A percentile compares a stretch with the other conserved stretches of the same genome.
Conservation (phyloP, 306 rosid genomes). For the Crotalaria pallida region DNA sequence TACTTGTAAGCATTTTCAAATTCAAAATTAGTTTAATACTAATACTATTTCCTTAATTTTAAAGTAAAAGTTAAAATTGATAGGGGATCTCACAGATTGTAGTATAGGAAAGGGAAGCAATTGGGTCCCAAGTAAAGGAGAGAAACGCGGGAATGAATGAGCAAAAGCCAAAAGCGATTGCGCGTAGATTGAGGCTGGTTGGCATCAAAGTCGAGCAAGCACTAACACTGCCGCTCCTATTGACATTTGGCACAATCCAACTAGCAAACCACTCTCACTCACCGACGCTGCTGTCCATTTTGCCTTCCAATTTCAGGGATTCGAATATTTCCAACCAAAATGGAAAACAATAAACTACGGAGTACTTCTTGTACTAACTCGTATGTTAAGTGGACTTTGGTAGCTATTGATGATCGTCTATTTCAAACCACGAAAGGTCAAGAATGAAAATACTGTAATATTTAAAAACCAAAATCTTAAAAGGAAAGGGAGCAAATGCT, state of each 20-base stretch:
- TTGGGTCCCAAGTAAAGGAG: background rate
- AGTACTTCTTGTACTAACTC: background rate
- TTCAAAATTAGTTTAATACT: too few relatives aligned
- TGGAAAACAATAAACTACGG: background rate
- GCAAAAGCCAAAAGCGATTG: background rate
- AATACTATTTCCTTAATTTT: too few relatives aligned
- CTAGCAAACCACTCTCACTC: background rate
- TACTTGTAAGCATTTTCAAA: too few relatives aligned
- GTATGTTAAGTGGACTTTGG: background rate
- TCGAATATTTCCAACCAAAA: background rate
- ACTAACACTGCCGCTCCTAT: background rate
- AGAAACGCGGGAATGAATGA: conserved; percentile 17
- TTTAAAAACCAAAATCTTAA: background rate
- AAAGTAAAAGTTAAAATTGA: background rate
- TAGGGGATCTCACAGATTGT: background rate
- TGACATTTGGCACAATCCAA: conserved; percentile 19
- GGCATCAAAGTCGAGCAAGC: background rate
- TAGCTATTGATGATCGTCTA: background rate
- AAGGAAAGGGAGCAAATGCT: too few relatives aligned
- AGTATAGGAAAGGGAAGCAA: conserved; percentile 7
- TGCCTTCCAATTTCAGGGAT: too few relatives aligned
- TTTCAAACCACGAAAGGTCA: background rate
- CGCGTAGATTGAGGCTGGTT: conserved; percentile 23
- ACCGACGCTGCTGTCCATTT: background rate
- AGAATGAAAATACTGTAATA: background rate